A percentile compares a stretch with the other conserved stretches of the same genome.
Conservation (phyloP, 1,284 basidiomycete species). For the Heterobasidion parviporum region DNA sequence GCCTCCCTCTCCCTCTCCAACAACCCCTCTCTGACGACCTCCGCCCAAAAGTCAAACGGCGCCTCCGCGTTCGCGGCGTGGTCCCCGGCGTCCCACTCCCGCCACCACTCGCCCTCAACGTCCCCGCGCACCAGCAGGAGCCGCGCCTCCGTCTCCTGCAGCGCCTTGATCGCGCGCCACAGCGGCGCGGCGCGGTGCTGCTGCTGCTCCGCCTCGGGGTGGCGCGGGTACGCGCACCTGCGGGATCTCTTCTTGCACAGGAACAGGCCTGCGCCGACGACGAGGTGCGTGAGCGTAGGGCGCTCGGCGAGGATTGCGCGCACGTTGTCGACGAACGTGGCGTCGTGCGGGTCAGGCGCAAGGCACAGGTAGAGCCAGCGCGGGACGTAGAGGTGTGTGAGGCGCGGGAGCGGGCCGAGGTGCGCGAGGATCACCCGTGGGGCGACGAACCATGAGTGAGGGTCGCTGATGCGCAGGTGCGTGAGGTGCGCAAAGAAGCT, state of each 20-base stretch:
- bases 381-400: constrained; percentile 33
- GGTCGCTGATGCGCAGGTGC: constrained; percentile 32
- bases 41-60: neutral
- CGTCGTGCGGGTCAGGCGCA: constrained; percentile 34
- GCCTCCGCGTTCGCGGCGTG: neutral
- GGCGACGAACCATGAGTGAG: constrained; percentile 26
- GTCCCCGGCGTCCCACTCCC: neutral
- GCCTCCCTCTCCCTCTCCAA: too few species aligned
- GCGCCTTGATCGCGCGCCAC: neutral
- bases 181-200: neutral
- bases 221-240: too few species aligned
- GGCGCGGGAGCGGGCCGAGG: constrained; percentile 24
- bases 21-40: too few species aligned
- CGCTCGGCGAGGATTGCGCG: constrained; percentile 19
- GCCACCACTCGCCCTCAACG: neutral
- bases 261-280: constrained; percentile 18
- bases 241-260: too few species aligned
- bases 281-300: constrained; percentile 16
- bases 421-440: constrained; percentile 25
- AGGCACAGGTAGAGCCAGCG: constrained; percentile 21
- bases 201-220: neutral
- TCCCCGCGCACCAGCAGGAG: neutral
- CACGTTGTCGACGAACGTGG: constrained; percentile 27
- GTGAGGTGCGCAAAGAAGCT: constrained; percentile 15
- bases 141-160: neutral